Percentiles rank a stretch among this genome's conserved stretches.
Evolutionary conservation across 257 asterid genomes (phyloP).

Genomic region (Thymus mandschuricus): DNA sequence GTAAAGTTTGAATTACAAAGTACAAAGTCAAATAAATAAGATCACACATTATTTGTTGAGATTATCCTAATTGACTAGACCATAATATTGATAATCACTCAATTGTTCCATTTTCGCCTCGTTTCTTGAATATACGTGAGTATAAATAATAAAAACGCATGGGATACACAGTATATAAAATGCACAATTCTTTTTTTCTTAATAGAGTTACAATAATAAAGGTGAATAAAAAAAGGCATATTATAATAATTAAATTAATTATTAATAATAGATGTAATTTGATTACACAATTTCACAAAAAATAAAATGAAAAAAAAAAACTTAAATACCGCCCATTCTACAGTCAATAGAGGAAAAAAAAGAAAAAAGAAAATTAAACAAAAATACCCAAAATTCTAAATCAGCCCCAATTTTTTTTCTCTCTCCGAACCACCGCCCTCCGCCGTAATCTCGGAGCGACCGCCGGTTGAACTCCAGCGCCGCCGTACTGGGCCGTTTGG

Average conservation of each 20-base stretch:
- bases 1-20: too few relatives aligned
- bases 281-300: slow-evolving; percentile 11
- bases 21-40: too few relatives aligned
- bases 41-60: too few relatives aligned
- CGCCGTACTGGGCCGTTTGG: slow-evolving; percentile 13
- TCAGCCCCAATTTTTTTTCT: slow-evolving; percentile 22
- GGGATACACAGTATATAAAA: too few relatives aligned
- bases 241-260: neutral
- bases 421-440: slow-evolving; percentile 31
- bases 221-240: neutral
- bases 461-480: slow-evolving; percentile 36
- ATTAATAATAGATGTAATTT: slow-evolving; percentile 14
- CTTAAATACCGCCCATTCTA: slow-evolving; percentile 39
- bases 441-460: slow-evolving; percentile 36
- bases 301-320: slow-evolving; percentile 8
- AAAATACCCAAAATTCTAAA: slow-evolving; percentile 38
- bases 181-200: too few relatives aligned
- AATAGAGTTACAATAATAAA: too few relatives aligned
- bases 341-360: neutral
- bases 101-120: too few relatives aligned
- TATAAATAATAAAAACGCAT: too few relatives aligned
- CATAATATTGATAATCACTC: too few relatives aligned
- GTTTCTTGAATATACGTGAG: too few relatives aligned
- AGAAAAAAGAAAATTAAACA: slow-evolving; percentile 17
- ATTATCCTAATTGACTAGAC: too few relatives aligned